These are phyloP conservation scores for Candida cerambycidarum DNA, from an alignment of 805 yeast species.

Conservation along the genomic window DNA sequence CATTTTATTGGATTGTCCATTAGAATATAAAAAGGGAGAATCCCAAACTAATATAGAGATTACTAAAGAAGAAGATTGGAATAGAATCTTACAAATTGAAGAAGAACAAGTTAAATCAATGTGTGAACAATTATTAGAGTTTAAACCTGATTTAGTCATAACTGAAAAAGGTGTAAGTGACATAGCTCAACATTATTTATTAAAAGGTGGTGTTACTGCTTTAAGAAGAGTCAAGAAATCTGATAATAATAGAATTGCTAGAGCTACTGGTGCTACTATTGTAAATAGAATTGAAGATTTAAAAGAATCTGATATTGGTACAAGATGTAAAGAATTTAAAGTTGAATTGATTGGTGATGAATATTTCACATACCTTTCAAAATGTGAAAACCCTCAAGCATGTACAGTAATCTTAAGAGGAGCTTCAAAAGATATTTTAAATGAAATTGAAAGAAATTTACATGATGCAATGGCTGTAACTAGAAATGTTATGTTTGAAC, in stretches of 20 bases:
- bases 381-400: constrained; percentile 85
- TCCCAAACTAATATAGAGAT: constrained; percentile 97
- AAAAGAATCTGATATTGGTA: constrained; percentile 87
- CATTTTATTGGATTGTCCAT: constrained; percentile 88
- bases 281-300: constrained; percentile 95
- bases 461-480: constrained; percentile 99
- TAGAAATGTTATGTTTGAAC: constrained; percentile 91
- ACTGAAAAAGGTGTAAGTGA: constrained; percentile 99
- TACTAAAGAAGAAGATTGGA: constrained; percentile 95
- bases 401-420: constrained; percentile 93
- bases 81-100: constrained; percentile 89
- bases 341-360: constrained; percentile 97
- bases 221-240: constrained; percentile 93
- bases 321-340: constrained; percentile 84
- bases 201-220: constrained; percentile 91
- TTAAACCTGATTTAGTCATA: constrained; percentile 90
- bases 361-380: constrained; percentile 80
- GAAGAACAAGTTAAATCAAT: constrained; percentile 91
- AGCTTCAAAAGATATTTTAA: constrained; percentile 93
- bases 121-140: constrained; percentile 80
- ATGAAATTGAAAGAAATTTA: constrained; percentile 93
- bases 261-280: constrained; percentile 97
- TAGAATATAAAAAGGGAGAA: constrained; percentile 98
- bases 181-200: constrained; percentile 92
- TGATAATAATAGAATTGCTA: constrained; percentile 93